Evolutionary conservation across 139 green algal genomes (phyloP).

Genomic region (Haematococcus lacustris): DNA sequence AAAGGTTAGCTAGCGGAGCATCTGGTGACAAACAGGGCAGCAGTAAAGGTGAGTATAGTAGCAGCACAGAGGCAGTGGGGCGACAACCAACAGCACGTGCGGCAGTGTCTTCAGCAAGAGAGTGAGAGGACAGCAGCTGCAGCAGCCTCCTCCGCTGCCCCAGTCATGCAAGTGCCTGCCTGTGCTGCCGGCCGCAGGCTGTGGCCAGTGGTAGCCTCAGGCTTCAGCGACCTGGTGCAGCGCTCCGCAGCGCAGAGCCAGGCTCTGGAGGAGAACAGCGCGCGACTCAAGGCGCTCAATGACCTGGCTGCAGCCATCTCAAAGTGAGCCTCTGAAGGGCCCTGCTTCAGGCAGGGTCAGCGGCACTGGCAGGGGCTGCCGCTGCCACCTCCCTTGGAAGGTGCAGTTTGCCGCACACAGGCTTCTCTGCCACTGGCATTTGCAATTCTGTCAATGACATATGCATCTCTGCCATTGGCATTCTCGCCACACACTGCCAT

Average conservation of each 20-base stretch:
- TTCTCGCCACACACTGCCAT: not conserved
- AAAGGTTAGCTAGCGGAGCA: too few species aligned
- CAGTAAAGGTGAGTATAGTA: too few species aligned
- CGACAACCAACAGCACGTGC: not conserved
- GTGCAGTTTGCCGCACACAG: not conserved
- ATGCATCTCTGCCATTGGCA: not conserved
- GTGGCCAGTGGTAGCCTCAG: slow-evolving; percentile 61
- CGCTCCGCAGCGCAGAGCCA: slow-evolving; percentile 21
- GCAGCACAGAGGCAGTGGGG: not conserved
- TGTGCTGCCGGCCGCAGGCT: slow-evolving; percentile 22
- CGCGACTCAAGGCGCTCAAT: slow-evolving; percentile 19
- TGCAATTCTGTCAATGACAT: not conserved
- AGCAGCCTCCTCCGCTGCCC: not conserved
- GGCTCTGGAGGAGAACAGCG: slow-evolving; percentile 29
- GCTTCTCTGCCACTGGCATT: not conserved
- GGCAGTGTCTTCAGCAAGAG: not conserved
- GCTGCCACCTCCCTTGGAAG: not conserved
- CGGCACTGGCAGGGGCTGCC: not conserved
- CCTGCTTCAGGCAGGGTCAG: not conserved
- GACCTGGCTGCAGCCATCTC: slow-evolving; percentile 2
- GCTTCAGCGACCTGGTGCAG: slow-evolving; percentile 58
- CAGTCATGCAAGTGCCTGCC: not conserved
- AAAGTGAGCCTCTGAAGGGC: not conserved
- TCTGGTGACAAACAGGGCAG: not conserved
- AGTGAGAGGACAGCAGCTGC: not conserved